Conservation (phyloP, 192 early-diverging fungal genomes). For the Jimgerdemannia flammicorona region DNA sequence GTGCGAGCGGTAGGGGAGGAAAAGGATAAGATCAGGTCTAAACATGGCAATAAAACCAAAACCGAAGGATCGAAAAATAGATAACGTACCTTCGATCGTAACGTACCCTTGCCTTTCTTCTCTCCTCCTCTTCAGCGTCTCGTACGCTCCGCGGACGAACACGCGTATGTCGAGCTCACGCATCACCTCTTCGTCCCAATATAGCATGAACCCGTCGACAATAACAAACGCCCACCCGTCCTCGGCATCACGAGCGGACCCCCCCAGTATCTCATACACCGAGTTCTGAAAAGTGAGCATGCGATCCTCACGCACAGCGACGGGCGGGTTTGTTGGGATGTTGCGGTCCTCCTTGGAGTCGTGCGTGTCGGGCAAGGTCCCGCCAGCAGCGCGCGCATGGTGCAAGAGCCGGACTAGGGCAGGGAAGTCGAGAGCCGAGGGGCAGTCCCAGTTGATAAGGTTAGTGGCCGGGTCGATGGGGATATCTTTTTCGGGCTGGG, state of each 20-base stretch:
- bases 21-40: neutral
- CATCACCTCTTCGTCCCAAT: conserved; percentile 41
- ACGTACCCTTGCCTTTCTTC: conserved; percentile 62
- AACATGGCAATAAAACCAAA: neutral
- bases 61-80: neutral
- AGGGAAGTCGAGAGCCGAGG: conserved; percentile 58
- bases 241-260: conserved; percentile 6
- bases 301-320: neutral
- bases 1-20: neutral
- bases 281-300: neutral
- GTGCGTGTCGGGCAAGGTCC: conserved; percentile 29
- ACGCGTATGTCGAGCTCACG: conserved; percentile 46
- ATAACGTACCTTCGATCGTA: conserved; percentile 64
- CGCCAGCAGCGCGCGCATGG: conserved; percentile 31
- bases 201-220: conserved; percentile 83
- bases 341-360: conserved; percentile 41
- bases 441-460: conserved; percentile 78
- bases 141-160: conserved; percentile 56
- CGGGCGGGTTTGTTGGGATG: conserved; percentile 18
- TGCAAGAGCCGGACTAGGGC: conserved; percentile 23
- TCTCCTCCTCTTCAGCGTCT: conserved; percentile 60
- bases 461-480: conserved; percentile 53
- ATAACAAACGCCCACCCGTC: conserved; percentile 38
- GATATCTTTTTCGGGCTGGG: conserved; percentile 58
- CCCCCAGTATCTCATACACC: conserved; percentile 9